These are phyloP conservation scores for Hericium alpestre DNA, from an alignment of 768 basidiomycete genomes.

Conservation along the genomic window DNA sequence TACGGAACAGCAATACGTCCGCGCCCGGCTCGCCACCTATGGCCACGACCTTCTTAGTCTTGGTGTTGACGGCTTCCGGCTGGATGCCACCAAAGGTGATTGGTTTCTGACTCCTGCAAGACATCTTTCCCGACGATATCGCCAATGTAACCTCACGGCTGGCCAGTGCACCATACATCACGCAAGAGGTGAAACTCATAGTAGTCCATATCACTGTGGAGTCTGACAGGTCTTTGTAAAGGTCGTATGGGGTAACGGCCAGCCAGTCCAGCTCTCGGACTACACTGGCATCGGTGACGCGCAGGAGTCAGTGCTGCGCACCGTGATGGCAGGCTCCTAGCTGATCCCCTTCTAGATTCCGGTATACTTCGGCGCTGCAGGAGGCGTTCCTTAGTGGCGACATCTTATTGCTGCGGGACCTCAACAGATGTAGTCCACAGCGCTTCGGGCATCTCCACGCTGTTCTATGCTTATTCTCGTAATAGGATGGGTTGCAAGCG, in stretches of 20 bases:
- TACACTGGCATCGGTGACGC: constrained; percentile 47
- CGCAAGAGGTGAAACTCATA: constrained; percentile 36
- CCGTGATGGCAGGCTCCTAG: neutral
- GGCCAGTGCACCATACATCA: constrained; percentile 38
- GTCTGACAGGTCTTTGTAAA: neutral
- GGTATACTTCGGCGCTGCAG: constrained; percentile 44
- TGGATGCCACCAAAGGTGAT: constrained; percentile 59
- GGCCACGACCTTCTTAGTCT: constrained; percentile 51
- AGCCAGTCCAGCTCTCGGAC: constrained; percentile 44
- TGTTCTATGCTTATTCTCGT: neutral
- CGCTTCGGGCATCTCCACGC: neutral
- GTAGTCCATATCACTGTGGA: neutral
- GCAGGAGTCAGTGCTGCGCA: constrained; percentile 37
- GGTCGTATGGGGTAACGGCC: constrained; percentile 34
- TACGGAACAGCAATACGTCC: constrained; percentile 53
- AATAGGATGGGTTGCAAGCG: constrained; percentile 48
- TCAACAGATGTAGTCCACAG: constrained; percentile 35
- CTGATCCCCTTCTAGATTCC: constrained; percentile 27
- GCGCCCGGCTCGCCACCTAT: constrained; percentile 42
- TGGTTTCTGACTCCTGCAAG: constrained; percentile 20
- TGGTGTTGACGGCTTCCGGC: constrained; percentile 50
- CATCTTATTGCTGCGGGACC: constrained; percentile 40
- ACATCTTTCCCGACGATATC: constrained; percentile 44
- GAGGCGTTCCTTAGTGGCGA: constrained; percentile 41
- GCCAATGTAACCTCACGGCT: constrained; percentile 41